Base-by-base conservation (phyloP, 1,284 basidiomycete species). In the Cerioporus squamosus region DNA sequence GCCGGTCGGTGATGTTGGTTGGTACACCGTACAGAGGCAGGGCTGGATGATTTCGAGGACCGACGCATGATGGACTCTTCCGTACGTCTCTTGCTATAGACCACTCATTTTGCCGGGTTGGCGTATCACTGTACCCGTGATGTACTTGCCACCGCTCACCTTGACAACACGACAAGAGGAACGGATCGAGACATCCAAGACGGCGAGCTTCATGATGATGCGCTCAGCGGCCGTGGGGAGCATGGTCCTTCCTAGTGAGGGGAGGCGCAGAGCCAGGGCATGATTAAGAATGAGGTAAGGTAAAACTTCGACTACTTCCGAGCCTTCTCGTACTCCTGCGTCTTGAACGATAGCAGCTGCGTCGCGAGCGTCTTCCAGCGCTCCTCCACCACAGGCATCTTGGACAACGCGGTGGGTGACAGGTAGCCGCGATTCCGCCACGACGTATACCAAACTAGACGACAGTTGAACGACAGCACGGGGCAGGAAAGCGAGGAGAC, bases 391-490 rank as follows among this genome's bases (percentile, higher is more conserved):
- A 87, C 77, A 1, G 90, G 87, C 74, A 88, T 79, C 61, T 78
- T 78, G 23, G 74, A 75, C 43, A 87, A 70, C 10, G 86, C 85
- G 39, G 78, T 74, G 0, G 80, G 79, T 12, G 90, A 85, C 29
- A 93, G 74, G 69, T 89, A 93, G 2, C 91, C 91, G 56, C 90
- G 81, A 69, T 92, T 91, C 64, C 74, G 77, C 79, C 85, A 81
- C 50, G 83, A 79, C n/a, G 87, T 85, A 67, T 93, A 93, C 88
- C 91, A 93, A 23, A 85, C 90, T 93, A 64, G 15, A 38, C n/a
- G 14, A 33, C 48, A 39, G 44, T 58, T 4, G 62, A 36, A 7
- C 45, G 15, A 26, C 22, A 8, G 24, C 36, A 15, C 44, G 24
- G 23, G 47, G 17, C 6, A 2, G 31, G 47, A 18, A 26, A 20